phyloP scores from a whole-genome alignment of 2,329 filamentous ascomycete species.

The Pseudocercospora eumusae region DNA sequence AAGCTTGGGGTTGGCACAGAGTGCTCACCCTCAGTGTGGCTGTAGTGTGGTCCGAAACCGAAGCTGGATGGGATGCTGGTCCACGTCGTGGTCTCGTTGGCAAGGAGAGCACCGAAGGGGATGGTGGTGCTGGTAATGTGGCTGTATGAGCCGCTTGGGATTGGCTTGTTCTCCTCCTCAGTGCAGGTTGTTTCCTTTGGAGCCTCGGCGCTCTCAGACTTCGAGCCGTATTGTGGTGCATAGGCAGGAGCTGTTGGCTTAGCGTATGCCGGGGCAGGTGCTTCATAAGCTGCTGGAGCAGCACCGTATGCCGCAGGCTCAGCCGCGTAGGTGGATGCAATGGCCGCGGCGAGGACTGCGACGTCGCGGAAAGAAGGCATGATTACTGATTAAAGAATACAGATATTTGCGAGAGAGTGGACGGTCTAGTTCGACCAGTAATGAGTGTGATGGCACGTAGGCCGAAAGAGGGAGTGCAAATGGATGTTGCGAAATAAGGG shows the following conservation, averaged over 20 bases:
- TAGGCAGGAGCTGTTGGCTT: neutral
- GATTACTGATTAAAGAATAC: conserved; percentile 10
- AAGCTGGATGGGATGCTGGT: conserved; percentile 14
- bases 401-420: conserved; percentile 8
- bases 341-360: conserved; percentile 8
- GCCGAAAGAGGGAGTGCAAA: conserved; percentile 7
- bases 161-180: conserved; percentile 6
- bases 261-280: neutral
- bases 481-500: conserved; percentile 4
- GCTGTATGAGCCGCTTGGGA: neutral
- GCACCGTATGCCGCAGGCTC: conserved; percentile 9
- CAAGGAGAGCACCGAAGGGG: conserved; percentile 8
- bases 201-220: neutral
- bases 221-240: conserved; percentile 5
- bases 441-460: conserved; percentile 13
- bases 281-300: neutral
- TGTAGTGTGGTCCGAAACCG: neutral
- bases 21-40: neutral
- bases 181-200: conserved; percentile 6
- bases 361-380: conserved; percentile 13
- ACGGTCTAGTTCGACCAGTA: conserved; percentile 6
- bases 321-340: conserved; percentile 11
- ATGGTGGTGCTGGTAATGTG: conserved; percentile 7
- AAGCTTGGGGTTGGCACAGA: neutral
- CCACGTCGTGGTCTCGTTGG: conserved; percentile 9